Conservation (phyloP, 306 rosid species). For the Abrus precatorius region DNA sequence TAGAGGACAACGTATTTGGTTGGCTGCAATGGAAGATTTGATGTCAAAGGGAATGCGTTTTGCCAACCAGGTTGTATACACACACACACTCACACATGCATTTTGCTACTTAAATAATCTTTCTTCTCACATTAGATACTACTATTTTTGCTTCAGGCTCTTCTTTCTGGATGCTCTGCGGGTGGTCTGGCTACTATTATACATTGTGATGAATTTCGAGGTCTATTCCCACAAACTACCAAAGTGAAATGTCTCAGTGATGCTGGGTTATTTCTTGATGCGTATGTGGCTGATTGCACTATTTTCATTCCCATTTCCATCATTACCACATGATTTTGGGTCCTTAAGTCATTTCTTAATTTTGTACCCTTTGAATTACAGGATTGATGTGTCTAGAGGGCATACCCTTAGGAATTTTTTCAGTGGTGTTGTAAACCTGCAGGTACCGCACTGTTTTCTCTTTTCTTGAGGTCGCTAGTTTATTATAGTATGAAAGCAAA, state of each 20-base stretch:
- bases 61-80: conserved; percentile 74
- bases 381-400: conserved; percentile 78
- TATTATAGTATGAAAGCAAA: conserved; percentile 14
- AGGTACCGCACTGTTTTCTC: conserved; percentile 56
- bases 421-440: conserved; percentile 75
- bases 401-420: conserved; percentile 64
- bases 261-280: conserved; percentile 92
- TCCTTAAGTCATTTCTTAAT: conserved; percentile 38
- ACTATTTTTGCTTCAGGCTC: conserved; percentile 69
- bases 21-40: conserved; percentile 86
- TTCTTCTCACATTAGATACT: conserved; percentile 30
- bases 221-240: conserved; percentile 67
- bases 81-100: neutral
- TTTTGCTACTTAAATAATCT: conserved; percentile 7
- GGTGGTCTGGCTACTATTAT: conserved; percentile 87
- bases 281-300: conserved; percentile 54
- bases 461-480: conserved; percentile 2
- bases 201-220: conserved; percentile 83
- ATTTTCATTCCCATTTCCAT: conserved; percentile 39
- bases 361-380: conserved; percentile 48
- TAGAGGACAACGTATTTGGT: conserved; percentile 92
- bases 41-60: conserved; percentile 85
- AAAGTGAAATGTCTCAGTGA: conserved; percentile 94
- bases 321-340: conserved; percentile 16
- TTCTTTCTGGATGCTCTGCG: conserved; percentile 98